Base-by-base conservation (phyloP, 768 basidiomycete genomes). In the Lentinula aciculospora region DNA sequence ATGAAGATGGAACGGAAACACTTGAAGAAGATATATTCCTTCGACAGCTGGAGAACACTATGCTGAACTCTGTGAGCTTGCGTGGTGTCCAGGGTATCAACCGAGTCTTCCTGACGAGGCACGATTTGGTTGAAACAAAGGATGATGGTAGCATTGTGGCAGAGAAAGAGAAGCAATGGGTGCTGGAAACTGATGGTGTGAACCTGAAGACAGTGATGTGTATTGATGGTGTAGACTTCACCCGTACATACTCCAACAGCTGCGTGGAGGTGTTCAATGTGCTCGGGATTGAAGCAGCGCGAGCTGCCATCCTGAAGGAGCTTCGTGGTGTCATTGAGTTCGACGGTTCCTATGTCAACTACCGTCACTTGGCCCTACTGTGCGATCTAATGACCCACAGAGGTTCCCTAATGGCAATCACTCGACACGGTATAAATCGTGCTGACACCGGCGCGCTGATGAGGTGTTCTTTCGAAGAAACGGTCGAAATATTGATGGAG, bases 321-420 rank as follows among this genome's bases (percentile, higher is more conserved):
- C 73, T 99, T 46, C 88, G 96, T 61, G 82, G 86, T 57, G 97
- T 98, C 69, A 97, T 99, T 73, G 95, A 98, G 73, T 98, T 98
- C 76, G 96, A 98, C 67, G 96, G 96, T 79, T 98, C 96, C 17
- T 97, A 98, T 66, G 97, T 99, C 79, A 98, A 99, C 74, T 98
- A 95, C 72, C 86, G 97, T 56, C 97, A 99, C 72, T 81, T 98
- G 49, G 92, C 94, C 1, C 78, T 99, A n/a, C 83, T 99, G 27
- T 95, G 94, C 72, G 96, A 99, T 71, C 77, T 98, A 56, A 99
- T 99, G 97, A 98, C 95, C 10, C 92, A 96, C 66, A 90, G 93
- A 42, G 97, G 97, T 27, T 69, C 81, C 2, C 81, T 99, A 49
- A 98, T 98, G 95, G 92, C 95, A 3, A 99, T 99, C 73, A 99